These are phyloP conservation scores for Monosporascus sp. DNA, from an alignment of 2,329 filamentous ascomycete genomes.

Conservation along the genomic window DNA sequence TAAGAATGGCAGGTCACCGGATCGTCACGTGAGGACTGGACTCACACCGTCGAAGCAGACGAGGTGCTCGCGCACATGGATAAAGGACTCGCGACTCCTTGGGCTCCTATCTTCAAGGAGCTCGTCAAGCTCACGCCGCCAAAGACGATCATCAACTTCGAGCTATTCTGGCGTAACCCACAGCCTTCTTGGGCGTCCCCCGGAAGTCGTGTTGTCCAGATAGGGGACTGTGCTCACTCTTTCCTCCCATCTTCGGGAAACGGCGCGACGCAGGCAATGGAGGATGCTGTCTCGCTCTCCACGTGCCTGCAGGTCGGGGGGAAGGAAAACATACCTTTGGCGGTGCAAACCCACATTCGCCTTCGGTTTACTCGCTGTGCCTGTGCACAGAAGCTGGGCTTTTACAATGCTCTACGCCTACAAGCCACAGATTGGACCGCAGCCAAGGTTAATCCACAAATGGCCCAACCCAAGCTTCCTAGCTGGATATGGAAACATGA, in stretches of 20 bases:
- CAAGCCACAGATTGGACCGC: conserved; percentile 32
- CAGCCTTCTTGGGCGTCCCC: conserved; percentile 33
- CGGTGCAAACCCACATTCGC: conserved; percentile 30
- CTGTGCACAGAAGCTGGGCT: conserved; percentile 34
- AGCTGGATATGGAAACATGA: conserved; percentile 34
- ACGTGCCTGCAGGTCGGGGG: conserved; percentile 31
- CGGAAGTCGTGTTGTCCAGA: conserved; percentile 29
- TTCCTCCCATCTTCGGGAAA: conserved; percentile 37
- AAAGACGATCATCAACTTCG: conserved; percentile 33
- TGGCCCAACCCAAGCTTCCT: conserved; percentile 30
- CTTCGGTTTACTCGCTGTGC: conserved; percentile 30
- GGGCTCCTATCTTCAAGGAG: conserved; percentile 30
- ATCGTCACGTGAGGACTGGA: conserved; percentile 33
- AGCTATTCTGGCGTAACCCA: conserved; percentile 36
- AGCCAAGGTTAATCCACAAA: conserved; percentile 25
- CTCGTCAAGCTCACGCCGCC: conserved; percentile 27
- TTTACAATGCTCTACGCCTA: conserved; percentile 31
- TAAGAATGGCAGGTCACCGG: conserved; percentile 26
- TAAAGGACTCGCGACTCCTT: conserved; percentile 24
- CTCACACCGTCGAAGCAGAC: conserved; percentile 28
- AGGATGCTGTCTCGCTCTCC: conserved; percentile 34
- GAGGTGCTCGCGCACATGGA: conserved; percentile 33
- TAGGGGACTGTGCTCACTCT: conserved; percentile 37
- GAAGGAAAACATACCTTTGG: conserved; percentile 24
- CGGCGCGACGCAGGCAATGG: conserved; percentile 37